Percentiles rank a stretch among this genome's conserved stretches.
phyloP scores from a whole-genome alignment of 768 basidiomycete species.

The Dacryopinax spathularia region DNA sequence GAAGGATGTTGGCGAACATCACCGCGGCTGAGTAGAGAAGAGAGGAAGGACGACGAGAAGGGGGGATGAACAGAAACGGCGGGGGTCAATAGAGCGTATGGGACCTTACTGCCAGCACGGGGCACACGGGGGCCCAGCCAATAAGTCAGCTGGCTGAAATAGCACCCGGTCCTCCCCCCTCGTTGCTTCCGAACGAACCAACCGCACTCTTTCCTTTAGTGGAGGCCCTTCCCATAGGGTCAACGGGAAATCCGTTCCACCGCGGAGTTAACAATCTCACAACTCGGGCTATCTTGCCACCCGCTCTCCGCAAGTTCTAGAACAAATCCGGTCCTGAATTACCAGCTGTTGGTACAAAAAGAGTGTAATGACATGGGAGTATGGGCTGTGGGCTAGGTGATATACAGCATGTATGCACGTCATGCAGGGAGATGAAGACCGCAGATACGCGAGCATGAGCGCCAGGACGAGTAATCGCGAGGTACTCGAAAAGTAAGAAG shows the following conservation, averaged over 20 bases:
- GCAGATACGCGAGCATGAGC: too few relatives aligned
- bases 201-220: neutral
- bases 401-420: too few relatives aligned
- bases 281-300: too few relatives aligned
- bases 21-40: neutral
- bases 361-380: too few relatives aligned
- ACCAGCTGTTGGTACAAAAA: too few relatives aligned
- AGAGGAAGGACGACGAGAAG: slow-evolving; percentile 1
- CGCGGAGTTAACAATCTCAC: neutral
- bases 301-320: too few relatives aligned
- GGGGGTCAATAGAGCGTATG: neutral
- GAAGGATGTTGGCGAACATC: slow-evolving; percentile 2
- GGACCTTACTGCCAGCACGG: neutral
- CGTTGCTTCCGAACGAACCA: neutral
- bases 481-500: too few relatives aligned
- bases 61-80: slow-evolving; percentile 1
- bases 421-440: too few relatives aligned
- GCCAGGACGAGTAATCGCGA: too few relatives aligned
- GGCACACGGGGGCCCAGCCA: neutral
- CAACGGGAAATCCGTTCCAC: neutral
- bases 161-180: neutral
- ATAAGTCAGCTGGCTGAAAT: slow-evolving; percentile 2
- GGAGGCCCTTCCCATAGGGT: neutral
- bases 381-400: too few relatives aligned
- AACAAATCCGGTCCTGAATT: too few relatives aligned